These are phyloP conservation scores for Cladosporium austrohemisphaericum DNA, from an alignment of 2,329 filamentous ascomycete species.

Conservation along the genomic window DNA sequence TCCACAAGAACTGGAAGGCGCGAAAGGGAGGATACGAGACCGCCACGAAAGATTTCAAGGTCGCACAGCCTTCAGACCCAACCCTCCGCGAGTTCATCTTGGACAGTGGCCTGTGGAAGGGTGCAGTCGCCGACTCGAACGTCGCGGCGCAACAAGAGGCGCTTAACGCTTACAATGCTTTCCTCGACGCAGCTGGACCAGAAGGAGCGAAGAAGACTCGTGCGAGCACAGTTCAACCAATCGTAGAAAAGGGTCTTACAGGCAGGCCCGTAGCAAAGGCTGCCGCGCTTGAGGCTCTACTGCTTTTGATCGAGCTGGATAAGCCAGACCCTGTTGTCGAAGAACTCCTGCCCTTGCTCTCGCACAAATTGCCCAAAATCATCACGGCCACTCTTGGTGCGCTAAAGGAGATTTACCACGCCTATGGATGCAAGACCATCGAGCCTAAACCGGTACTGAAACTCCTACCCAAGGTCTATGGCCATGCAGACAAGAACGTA, in stretches of 20 bases:
- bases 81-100: slow-evolving; percentile 83
- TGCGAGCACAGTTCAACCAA: slow-evolving; percentile 66
- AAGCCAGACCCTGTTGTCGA: slow-evolving; percentile 81
- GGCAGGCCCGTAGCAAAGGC: slow-evolving; percentile 86
- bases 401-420: slow-evolving; percentile 81
- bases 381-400: slow-evolving; percentile 72
- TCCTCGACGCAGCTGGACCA: slow-evolving; percentile 82
- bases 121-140: slow-evolving; percentile 87
- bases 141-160: slow-evolving; percentile 96
- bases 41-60: slow-evolving; percentile 79
- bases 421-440: slow-evolving; percentile 88
- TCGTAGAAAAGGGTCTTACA: slow-evolving; percentile 90
- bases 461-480: slow-evolving; percentile 81
- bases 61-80: slow-evolving; percentile 77
- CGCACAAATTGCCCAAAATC: slow-evolving; percentile 88
- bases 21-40: slow-evolving; percentile 94
- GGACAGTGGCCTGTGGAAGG: slow-evolving; percentile 85
- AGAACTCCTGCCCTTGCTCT: slow-evolving; percentile 76
- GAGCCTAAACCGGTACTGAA: slow-evolving; percentile 93
- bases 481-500: slow-evolving; percentile 96
- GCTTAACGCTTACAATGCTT: slow-evolving; percentile 80
- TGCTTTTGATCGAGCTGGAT: slow-evolving; percentile 88
- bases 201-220: slow-evolving; percentile 68
- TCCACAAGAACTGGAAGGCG: slow-evolving; percentile 96
- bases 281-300: slow-evolving; percentile 76